Percentiles rank a stretch among this genome's conserved stretches.
Conservation (phyloP, 2,329 filamentous ascomycete species). For the Colletotrichum chrysophilum region DNA sequence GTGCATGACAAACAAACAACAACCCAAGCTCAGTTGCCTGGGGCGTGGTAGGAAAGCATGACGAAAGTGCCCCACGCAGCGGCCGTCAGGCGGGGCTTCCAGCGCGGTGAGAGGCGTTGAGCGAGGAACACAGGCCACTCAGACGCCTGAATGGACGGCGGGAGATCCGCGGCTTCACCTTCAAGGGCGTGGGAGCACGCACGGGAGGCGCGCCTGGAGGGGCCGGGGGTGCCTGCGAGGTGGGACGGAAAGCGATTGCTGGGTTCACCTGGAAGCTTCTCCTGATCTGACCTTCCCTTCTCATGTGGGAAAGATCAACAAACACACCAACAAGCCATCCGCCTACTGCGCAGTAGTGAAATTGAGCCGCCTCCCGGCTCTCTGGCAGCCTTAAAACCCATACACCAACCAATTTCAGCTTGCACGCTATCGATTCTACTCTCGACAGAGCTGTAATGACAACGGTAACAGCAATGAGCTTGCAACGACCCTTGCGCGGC, state of each 20-base stretch:
- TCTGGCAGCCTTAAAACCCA: background rate
- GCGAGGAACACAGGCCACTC: background rate
- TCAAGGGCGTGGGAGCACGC: background rate
- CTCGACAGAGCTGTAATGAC: background rate
- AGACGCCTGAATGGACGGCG: background rate
- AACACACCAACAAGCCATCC: background rate
- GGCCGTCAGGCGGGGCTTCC: background rate
- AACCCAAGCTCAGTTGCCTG: background rate
- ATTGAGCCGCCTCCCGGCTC: background rate
- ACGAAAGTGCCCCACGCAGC: conserved; percentile 1
- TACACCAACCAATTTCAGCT: background rate
- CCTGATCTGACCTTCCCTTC: background rate
- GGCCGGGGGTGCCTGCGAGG: background rate
- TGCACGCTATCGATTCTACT: background rate
- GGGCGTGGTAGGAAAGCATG: background rate
- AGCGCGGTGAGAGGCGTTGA: background rate
- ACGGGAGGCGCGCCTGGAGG: background rate
- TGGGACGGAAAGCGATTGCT: conserved; percentile 3
- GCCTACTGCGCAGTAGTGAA: background rate
- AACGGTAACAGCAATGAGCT: conserved; percentile 42
- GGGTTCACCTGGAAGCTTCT: conserved; percentile 21
- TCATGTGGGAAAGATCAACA: conserved; percentile 1
- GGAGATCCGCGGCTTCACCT: conserved; percentile 6
- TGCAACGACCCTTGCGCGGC: conserved; percentile 67
- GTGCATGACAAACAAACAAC: background rate